Conservation (phyloP, 169 alveolate species). For the Plasmodium coatneyi region DNA sequence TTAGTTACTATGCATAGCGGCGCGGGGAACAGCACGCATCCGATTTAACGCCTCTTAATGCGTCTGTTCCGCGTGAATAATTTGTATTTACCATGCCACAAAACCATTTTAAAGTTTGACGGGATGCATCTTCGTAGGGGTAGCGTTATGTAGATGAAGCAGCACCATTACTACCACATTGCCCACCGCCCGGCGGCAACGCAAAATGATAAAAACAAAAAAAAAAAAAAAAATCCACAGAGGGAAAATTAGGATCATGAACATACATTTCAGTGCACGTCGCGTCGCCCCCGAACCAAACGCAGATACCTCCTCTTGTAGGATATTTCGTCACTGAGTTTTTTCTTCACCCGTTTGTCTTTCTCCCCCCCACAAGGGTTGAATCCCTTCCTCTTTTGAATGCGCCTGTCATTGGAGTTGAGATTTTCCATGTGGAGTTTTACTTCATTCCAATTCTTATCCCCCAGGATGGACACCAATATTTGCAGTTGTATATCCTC, state of each 20-base stretch:
- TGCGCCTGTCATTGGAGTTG: slow-evolving; percentile 21
- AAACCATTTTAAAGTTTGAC: not conserved
- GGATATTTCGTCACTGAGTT: slow-evolving; percentile 42
- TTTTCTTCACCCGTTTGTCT: slow-evolving; percentile 2
- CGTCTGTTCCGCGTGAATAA: not conserved
- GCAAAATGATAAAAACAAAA: not conserved
- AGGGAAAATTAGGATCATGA: not conserved
- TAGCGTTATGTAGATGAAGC: not conserved
- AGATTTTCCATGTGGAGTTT: slow-evolving; percentile 59
- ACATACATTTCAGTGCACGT: not conserved
- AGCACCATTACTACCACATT: not conserved
- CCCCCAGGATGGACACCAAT: slow-evolving; percentile 65
- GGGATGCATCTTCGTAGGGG: not conserved
- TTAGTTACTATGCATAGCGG: not conserved
- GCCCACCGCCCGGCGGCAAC: not conserved
- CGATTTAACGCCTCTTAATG: not conserved
- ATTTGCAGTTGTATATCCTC: slow-evolving; percentile 73
- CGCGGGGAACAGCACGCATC: not conserved
- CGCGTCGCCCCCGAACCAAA: not conserved
- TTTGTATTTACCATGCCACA: not conserved
- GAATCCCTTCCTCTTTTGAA: slow-evolving; percentile 13
- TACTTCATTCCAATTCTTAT: slow-evolving; percentile 56
- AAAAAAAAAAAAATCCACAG: not conserved
- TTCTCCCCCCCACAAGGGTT: not conserved
- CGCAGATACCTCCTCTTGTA: slow-evolving; percentile 61